Evolutionary conservation across 352 stramenopile genomes (phyloP), one percentile per base, ranked within the genome.

Genomic region (Pythium phragmiticola): DNA sequence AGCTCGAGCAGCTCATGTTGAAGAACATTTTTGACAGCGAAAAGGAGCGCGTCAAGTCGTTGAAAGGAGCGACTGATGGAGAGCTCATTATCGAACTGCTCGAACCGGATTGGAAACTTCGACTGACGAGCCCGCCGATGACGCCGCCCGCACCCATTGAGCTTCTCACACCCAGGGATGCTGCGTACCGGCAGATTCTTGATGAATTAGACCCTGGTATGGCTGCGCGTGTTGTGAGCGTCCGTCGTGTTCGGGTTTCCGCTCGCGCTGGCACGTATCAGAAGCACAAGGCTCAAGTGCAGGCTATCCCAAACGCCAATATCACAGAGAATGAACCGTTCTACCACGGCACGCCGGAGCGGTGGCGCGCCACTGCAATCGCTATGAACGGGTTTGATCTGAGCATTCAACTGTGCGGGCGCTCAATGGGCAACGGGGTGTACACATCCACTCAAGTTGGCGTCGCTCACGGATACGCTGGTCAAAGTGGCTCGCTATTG

Each of bases 281-380:
- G 49, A 23, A 53, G 28, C 14, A 45, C 33, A 56, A 17, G 17
- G 2, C 7, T 4, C 49, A 28, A 23, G 49, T 30, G 3, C 14
- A 56, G 49, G 28, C 49, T 7, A 23, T 45, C n/a, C 49, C 49
- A 3, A 34, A 45, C 7, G 49, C 30, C 4, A 46, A n/a, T 7
- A 19, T 48, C 11, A 23, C 45, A 21, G 62, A 59, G 21, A 34
- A 41, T 2, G 36, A 60, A 16, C 68, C 68, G 7, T 36, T 74
- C 0, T 74, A 51, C 17, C 68, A 74, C 41, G 68, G 68, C 1
- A 74, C 68, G 3, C 68, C 68, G 2, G 55, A 73, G 47, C 66
- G 57, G 9, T 73, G 66, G 66, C 54, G 66, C 1, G 66, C 66
- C 11, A 66, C 60, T 7, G 66, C 60, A 7, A 73, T 73, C 34